Evolutionary conservation across 2,329 filamentous ascomycete genomes (phyloP).

Genomic region (Talaromyces sp.): DNA sequence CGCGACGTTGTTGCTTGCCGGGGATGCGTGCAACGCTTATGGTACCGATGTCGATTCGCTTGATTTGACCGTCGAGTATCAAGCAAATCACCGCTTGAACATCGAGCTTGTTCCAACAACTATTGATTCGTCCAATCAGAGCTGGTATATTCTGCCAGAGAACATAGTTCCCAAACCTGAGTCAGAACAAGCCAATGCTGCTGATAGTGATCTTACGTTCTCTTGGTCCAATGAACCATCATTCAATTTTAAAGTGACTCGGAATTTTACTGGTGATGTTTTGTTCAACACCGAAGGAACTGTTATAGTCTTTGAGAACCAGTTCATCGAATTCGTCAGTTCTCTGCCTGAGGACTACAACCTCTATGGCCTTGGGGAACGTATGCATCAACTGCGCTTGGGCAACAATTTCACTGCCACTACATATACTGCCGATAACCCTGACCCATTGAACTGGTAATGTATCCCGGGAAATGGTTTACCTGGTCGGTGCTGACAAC

Average conservation of each 20-base stretch:
- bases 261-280: slow-evolving; percentile 56
- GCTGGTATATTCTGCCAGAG: slow-evolving; percentile 64
- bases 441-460: slow-evolving; percentile 44
- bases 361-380: slow-evolving; percentile 69
- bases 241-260: slow-evolving; percentile 54
- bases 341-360: slow-evolving; percentile 66
- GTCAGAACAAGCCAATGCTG: slow-evolving; percentile 37
- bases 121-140: slow-evolving; percentile 56
- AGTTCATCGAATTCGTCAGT: slow-evolving; percentile 72
- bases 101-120: slow-evolving; percentile 65
- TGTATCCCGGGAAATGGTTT: neutral
- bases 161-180: slow-evolving; percentile 56
- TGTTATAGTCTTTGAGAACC: slow-evolving; percentile 67
- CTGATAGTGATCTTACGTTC: slow-evolving; percentile 40
- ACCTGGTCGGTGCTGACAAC: neutral
- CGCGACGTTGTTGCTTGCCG: slow-evolving; percentile 49
- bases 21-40: slow-evolving; percentile 64
- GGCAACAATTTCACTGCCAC: slow-evolving; percentile 68
- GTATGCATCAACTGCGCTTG: slow-evolving; percentile 64
- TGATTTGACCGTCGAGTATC: slow-evolving; percentile 63
- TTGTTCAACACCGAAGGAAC: slow-evolving; percentile 63
- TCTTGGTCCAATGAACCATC: slow-evolving; percentile 53
- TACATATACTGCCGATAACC: slow-evolving; percentile 64
- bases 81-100: slow-evolving; percentile 60
- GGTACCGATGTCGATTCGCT: slow-evolving; percentile 68